Conservation (phyloP, 106 monocot species). For the Dendrobium chrysotoxum region DNA sequence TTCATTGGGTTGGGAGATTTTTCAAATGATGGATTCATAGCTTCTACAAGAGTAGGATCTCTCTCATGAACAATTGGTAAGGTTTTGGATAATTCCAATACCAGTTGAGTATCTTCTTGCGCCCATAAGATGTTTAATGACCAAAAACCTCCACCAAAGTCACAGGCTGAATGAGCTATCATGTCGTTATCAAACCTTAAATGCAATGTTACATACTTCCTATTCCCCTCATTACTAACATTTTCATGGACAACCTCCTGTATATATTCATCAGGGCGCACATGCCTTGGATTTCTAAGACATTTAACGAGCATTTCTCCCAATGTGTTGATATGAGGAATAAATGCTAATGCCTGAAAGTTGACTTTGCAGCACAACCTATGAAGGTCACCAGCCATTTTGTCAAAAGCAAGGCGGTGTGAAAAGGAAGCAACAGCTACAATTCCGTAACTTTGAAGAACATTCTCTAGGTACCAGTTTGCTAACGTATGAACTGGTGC, state of each 20-base stretch:
- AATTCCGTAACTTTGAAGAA: conserved; percentile 85
- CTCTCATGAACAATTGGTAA: conserved; percentile 21
- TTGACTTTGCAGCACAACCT: conserved; percentile 87
- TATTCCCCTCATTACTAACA: conserved; percentile 9
- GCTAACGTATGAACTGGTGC: conserved; percentile 79
- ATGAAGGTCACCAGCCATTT: conserved; percentile 76
- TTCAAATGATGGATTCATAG: conserved; percentile 1
- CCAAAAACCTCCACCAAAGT: conserved; percentile 93
- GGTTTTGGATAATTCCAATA: conserved; percentile 41
- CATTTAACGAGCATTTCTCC: conserved; percentile 75
- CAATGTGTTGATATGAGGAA: conserved; percentile 67
- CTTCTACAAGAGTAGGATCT: conserved; percentile 11
- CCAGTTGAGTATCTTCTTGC: conserved; percentile 49
- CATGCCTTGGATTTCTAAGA: conserved; percentile 39
- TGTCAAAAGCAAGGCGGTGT: conserved; percentile 86
- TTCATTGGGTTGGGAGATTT: conserved; percentile 3
- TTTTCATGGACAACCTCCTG: conserved; percentile 27
- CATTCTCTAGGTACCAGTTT: conserved; percentile 79
- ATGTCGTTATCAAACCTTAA: conserved; percentile 98
- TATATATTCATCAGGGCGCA: conserved; percentile 21
- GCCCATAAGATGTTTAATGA: conserved; percentile 37
- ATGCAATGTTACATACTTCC: conserved; percentile 68
- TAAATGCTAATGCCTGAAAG: conserved; percentile 77
- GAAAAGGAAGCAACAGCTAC: conserved; percentile 90
- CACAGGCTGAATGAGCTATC: conserved; percentile 95